Conservation (phyloP, 768 basidiomycete species). For the Ramaria rubella region DNA sequence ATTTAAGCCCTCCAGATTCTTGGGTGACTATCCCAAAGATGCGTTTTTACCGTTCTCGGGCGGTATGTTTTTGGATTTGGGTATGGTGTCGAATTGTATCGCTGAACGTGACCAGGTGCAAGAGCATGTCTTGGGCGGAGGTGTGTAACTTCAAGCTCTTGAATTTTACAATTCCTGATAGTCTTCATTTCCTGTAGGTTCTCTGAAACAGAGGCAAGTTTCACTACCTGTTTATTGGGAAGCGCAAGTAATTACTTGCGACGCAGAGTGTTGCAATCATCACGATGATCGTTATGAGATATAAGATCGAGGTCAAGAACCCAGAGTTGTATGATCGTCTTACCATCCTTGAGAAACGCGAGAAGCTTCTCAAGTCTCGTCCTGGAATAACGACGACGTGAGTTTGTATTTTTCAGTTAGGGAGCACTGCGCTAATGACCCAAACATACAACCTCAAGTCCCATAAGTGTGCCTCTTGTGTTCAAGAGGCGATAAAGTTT, state of each 20-base stretch:
- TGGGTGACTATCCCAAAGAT: conserved; percentile 46
- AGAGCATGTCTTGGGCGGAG: conserved; percentile 12
- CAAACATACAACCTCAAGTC: background rate
- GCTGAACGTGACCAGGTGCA: background rate
- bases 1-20: conserved; percentile 43
- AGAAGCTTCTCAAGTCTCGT: conserved; percentile 1
- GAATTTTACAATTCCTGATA: background rate
- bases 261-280: conserved; percentile 17
- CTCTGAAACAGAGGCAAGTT: conserved; percentile 4
- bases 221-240: background rate
- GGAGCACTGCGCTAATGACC: background rate
- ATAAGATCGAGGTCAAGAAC: conserved; percentile 42
- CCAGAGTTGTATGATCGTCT: conserved; percentile 3
- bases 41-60: conserved; percentile 49
- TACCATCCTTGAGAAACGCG: background rate
- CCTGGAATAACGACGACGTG: conserved; percentile 1
- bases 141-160: background rate
- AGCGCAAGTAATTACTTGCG: background rate
- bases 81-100: background rate
- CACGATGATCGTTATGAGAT: conserved; percentile 37
- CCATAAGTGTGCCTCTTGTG: background rate
- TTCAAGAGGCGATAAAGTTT: background rate
- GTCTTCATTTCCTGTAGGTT: background rate
- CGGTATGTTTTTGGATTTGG: conserved; percentile 22
- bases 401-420: background rate